Evolutionary conservation across 169 alveolate species (phyloP), one percentile per base, ranked within the genome.

Genomic region (Cryptosporidium andersoni): DNA sequence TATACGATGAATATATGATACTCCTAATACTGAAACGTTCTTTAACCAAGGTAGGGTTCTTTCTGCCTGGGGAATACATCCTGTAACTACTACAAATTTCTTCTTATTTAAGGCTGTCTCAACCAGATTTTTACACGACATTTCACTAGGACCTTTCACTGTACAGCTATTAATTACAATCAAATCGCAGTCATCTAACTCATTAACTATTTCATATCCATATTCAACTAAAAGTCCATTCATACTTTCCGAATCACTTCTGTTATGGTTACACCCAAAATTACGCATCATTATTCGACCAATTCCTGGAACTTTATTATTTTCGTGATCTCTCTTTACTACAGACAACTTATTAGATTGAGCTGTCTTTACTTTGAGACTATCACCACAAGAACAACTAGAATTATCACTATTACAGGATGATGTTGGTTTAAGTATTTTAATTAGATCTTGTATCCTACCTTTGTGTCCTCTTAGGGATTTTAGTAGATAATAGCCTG

Each of bases 191-290:
- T 92, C 96, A 51, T 96, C 97, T 52, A 95, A 82, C 51, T 90
- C 88, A 40, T 95, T 96, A 16, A 95, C 98, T 34, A 98, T 91
- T 34, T 92, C 89, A 89, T 94, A 97, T 3, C 99, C 99, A 68
- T 95, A 95, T 55, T 95, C 95, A 12, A 93, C 62, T 45, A 97
- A 89, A 34, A 94, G 92, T 1, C 95, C 97, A 91, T 89, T 93
- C 99, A 97, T 96, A 91, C 94, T 96, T 88, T 98, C 99, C 1
- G 98, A 91, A 88, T 98, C 99, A 8, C 98, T 94, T 51, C 95
- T 93, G 89, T 98, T 98, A 90, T 98, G 99, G 2, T 98, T 93
- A 82, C 99, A 98, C n/a, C 99, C 99, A 85, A 96, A 97, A n/a
- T 98, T 95, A 89, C 96, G 96, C 42, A 97, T 95, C 90, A 88